Base-by-base conservation (phyloP, 352 stramenopile species). In the Globisporangium nagaii region DNA sequence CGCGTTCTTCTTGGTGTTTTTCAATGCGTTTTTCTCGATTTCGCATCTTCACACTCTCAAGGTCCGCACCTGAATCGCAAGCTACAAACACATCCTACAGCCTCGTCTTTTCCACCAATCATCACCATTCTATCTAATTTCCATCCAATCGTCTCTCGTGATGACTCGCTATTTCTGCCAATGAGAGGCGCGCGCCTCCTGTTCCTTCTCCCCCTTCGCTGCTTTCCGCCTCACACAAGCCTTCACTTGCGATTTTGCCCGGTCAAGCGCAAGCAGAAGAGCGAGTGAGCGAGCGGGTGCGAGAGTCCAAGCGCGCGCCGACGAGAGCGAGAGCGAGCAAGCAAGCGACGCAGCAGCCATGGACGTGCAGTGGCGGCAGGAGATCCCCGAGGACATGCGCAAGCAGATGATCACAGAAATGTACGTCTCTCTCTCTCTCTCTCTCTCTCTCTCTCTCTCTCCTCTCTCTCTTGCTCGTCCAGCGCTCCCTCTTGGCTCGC, bases 381-480 rank as follows among this genome's bases (percentile, higher is more conserved):
- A 93, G 63, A 86, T 93, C 58, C 65, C 78, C 30, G 80, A 90
- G 58, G 76, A 90, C 48, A 81, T 79, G 70, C 83, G 83, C 63
- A 93, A 91, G 70, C 73, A 85, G 59, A 91, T 93, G 80, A 93
- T 93, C 68, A 91, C 78, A 20, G 76, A 90, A 66, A 91, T 93
- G 83, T 93, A 73, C 64, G 77, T 73, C 4, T 24, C 17, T 31
- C 47, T 30, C 2, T 44, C 12, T 24, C 35, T 54, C 12, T 24
- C 10, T n/a, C 12, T 32, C 46, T 32, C 0, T 51, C 19, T 32
- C 19, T 53, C 10, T 15, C 17, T 20, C 12, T 31, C 28, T 37
- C 32, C 12, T 9, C 31, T 28, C 28, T 30, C 13, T 19, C 34
- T 42, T 32, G n/a, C n/a, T n/a, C n/a, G n/a, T n/a, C n/a, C n/a